Evolutionary conservation across 352 stramenopile genomes (phyloP), one percentile per base, ranked within the genome.

Genomic region (Globisporangium canariense): DNA sequence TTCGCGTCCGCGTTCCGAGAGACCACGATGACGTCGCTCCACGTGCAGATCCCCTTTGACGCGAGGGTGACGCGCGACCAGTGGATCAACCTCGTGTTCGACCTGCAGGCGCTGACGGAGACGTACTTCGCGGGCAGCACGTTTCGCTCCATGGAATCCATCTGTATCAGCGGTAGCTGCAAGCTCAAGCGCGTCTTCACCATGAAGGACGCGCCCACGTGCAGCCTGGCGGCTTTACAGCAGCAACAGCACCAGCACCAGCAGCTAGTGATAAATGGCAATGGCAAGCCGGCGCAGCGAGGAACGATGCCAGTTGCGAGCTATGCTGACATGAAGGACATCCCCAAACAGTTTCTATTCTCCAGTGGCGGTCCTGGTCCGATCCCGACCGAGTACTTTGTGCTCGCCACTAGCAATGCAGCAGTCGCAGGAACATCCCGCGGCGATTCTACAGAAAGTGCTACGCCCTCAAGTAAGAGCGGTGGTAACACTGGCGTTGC

Each of bases 111-210:
- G 13, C 65, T 95, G 13, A 86, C 82, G 0, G 82, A 90, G 52
- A 58, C 65, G 9, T 80, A 78, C 61, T 93, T 93, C 45, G 46
- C 69, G 11, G 71, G 73, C 5, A 75, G 72, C 4, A 78, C 74
- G 14, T 91, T 83, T 60, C 82, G 87, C 9, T 89, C 80, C 6
- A 86, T 94, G 70, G 88, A 96, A 56, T 89, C 80, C 6, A 71
- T 96, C 52, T 84, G 74, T 45, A 76, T 94, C 51, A 81, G 75
- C 25, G 86, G 86, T 2, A 89, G 73, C 43, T 96, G 84, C 56
- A 74, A 80, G 9, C 71, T 95, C 18, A 91, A 92, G 64, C 80
- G 83, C 5, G 74, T 96, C 41, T 96, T 96, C 64, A 94, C 86
- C 5, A 91, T 93, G 77, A 96, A 94, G 49, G 84, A 96, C 40